These are phyloP conservation scores for Jamesozyma rosinii DNA, from an alignment of 805 yeast species.

Conservation along the genomic window DNA sequence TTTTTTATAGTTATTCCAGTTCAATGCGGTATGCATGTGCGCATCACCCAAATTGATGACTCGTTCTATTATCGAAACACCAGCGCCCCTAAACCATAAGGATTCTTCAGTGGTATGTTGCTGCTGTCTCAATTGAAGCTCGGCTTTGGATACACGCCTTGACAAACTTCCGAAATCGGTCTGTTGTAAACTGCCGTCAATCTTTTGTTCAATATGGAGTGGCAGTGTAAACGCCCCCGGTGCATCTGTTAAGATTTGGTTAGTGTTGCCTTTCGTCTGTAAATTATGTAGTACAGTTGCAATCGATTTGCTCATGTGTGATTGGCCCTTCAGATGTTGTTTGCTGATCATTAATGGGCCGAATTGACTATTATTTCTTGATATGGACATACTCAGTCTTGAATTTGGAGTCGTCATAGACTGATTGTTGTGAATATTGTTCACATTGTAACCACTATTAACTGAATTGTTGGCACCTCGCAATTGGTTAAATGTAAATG, in stretches of 20 bases:
- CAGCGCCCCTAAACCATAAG: conserved; percentile 65
- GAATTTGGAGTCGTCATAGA: neutral
- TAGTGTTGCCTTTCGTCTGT: conserved; percentile 1
- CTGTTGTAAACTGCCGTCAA: conserved; percentile 29
- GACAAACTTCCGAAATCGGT: conserved; percentile 25
- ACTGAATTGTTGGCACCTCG: neutral
- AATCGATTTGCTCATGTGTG: neutral
- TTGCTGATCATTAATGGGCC: neutral
- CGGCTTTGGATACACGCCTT: conserved; percentile 19
- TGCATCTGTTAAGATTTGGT: conserved; percentile 21
- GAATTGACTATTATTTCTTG: neutral
- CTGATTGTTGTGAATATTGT: neutral
- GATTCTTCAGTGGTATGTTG: conserved; percentile 32
- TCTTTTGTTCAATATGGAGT: conserved; percentile 17
- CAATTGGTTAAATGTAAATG: neutral
- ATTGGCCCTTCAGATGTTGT: conserved; percentile 1
- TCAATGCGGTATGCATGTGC: conserved; percentile 10
- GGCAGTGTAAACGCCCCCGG: conserved; percentile 26
- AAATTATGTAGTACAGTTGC: neutral
- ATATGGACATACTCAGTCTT: neutral
- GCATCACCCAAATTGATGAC: conserved; percentile 23
- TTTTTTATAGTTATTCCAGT: neutral
- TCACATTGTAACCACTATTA: too few relatives aligned
- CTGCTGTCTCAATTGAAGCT: conserved; percentile 12
- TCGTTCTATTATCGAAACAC: conserved; percentile 39